These are phyloP conservation scores for Pontederia paniculata DNA, from an alignment of 176 grass and related monocot species.

Conservation along the genomic window DNA sequence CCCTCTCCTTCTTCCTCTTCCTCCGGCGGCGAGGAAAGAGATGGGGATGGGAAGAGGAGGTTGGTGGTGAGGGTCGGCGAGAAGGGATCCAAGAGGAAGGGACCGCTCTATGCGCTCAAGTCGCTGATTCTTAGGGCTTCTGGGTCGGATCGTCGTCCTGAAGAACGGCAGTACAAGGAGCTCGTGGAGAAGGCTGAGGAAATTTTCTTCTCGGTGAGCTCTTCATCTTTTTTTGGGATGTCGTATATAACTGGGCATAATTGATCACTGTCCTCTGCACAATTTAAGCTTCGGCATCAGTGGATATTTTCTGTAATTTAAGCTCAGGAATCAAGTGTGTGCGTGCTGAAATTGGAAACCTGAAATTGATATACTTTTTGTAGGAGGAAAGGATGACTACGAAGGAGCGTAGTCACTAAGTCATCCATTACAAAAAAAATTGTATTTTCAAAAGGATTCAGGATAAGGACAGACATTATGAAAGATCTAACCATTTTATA, in stretches of 20 bases:
- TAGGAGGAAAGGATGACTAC: no score
- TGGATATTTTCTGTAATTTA: neutral
- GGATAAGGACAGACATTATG: no score
- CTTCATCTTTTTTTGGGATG: neutral
- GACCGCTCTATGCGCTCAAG: slow-evolving; percentile 75
- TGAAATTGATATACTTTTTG: no score
- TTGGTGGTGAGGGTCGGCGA: slow-evolving; percentile 9
- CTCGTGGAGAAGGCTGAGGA: slow-evolving; percentile 86
- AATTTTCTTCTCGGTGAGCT: slow-evolving; percentile 91
- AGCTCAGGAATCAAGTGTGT: no score
- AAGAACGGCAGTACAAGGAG: slow-evolving; percentile 42
- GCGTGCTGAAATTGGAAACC: no score
- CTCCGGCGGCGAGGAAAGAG: neutral
- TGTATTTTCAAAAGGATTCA: no score
- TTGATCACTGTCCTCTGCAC: neutral
- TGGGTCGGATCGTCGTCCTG: slow-evolving; percentile 40
- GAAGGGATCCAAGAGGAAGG: slow-evolving; percentile 42
- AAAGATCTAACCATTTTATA: no score
- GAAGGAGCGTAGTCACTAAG: no score
- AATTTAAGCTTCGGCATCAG: neutral
- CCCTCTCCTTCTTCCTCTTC: slow-evolving; percentile 8
- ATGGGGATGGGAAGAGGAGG: neutral
- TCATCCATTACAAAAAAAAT: no score
- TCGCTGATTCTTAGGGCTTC: slow-evolving; percentile 49
- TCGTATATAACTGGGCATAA: no score